Conservation (phyloP, 1,139 yeast genomes). For the Zhuliangozyma parablackwelliae region DNA sequence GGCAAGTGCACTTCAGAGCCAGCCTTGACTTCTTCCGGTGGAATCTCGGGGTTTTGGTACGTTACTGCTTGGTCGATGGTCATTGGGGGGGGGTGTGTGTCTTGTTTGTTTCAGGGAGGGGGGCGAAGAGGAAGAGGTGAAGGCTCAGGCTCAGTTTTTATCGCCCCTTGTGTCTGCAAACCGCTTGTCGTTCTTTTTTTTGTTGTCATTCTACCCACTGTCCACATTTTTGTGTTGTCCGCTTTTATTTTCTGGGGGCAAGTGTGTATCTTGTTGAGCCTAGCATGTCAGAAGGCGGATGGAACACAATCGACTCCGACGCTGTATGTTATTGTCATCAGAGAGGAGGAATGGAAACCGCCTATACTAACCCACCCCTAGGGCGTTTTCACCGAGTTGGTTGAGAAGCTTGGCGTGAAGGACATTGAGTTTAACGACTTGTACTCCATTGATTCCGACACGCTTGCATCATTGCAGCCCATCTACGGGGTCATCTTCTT, state of each 20-base stretch:
- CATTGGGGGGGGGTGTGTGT: not conserved
- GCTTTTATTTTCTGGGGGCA: too few species aligned
- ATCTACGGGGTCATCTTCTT: conserved; percentile 60
- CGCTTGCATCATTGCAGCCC: conserved; percentile 38
- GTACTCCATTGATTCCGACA: conserved; percentile 48
- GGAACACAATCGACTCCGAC: conserved; percentile 74
- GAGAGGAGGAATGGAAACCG: not conserved
- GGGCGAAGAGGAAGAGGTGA: too few species aligned
- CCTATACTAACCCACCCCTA: conserved; percentile 13
- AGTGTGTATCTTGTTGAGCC: too few species aligned
- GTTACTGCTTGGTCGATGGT: conserved; percentile 8
- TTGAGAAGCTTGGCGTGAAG: conserved; percentile 53
- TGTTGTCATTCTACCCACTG: too few species aligned
- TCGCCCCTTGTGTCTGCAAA: too few species aligned
- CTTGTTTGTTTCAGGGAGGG: too few species aligned
- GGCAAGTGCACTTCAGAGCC: conserved; percentile 38
- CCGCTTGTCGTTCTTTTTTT: too few species aligned
- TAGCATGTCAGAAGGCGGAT: conserved; percentile 26
- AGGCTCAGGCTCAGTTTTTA: too few species aligned
- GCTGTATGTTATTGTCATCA: conserved; percentile 36
- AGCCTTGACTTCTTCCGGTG: conserved; percentile 14
- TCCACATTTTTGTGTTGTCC: too few species aligned
- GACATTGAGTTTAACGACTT: conserved; percentile 60
- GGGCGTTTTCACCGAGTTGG: conserved; percentile 69
- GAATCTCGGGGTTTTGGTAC: conserved; percentile 22